Base-by-base conservation (phyloP, 257 asterid genomes). In the Salvia rosmarinus region DNA sequence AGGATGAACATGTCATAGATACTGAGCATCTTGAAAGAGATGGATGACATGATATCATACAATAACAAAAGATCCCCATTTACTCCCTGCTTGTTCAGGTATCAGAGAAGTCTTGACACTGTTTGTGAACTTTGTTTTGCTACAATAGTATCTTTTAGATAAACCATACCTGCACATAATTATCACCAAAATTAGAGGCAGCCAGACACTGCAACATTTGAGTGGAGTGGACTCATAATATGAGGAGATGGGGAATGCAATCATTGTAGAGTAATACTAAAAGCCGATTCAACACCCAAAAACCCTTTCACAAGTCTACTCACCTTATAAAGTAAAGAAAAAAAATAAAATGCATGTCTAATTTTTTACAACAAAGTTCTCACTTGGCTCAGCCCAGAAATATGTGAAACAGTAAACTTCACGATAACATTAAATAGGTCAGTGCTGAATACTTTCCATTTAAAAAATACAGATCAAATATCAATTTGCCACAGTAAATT, bases 51-150 rank as follows among this genome's bases (percentile, higher is more conserved):
- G 74, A 61, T 65, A 78, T 72, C 89, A 71, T 90, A 92, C 98
- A 79, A 86, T 73, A 75, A 88, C 52, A 75, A 78, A 79, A 71
- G 73, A 64, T 73, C 74, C 74, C 98, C 95, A 84, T 4, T 84
- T 43, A 67, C 88, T 28, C 43, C 71, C 76, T 52, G 77, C 58
- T 64, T 44, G 63, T 70, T 78, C 81, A 68, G 82, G 82, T 62
- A 81, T 65, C 11, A 63, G 69, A 52, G 64, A 71, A 72, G 80
- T 68, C 61, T 71, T 79, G 44, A 73, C 21, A 54, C 34, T 59
- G 70, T 43, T 64, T 4, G 74, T 61, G 74, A 82, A 71, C 77
- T 55, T 69, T 16, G 75, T 20, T 25, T 74, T 75, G 35, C 85
- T 81, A 49, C 84, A 73, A 76, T 74, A 82, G 69, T 56, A 67